Base-by-base conservation (phyloP, 371 early-diverging fungal species). In the Blyttiomyces sp. region DNA sequence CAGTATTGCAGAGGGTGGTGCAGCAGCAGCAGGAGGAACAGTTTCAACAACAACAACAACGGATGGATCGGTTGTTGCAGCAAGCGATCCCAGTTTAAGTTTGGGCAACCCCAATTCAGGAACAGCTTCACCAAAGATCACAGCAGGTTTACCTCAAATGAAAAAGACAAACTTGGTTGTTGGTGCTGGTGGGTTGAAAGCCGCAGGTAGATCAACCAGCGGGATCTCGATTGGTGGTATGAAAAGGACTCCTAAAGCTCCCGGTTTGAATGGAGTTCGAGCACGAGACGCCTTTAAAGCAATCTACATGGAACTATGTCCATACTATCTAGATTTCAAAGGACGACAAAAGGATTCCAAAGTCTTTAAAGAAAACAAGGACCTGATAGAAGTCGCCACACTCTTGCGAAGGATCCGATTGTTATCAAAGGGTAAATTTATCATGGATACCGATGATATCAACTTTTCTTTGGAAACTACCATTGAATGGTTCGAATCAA, bases 401-500 rank as follows among this genome's bases (percentile, higher is more conserved):
- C 75, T 87, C 52, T 70, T 90, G 53, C 81, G 80, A 30, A 68
- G 81, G 30, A 63, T 92, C 50, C 61, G 73, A 17, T 79, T 83
- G 0, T 83, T 73, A 30, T 59, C 57, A 3, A 55, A 55, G 7
- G 66, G 68, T 4, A 68, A 70, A 32, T 70, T 74, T 51, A 66
- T 77, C 17, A 44, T 42, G 21, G 58, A 72, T 54, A 44, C 26
- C 26, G 73, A 74, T 39, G 74, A 77, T 35, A 63, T 73, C 64
- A 64, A 70, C 45, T 68, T 79, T 62, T 73, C 81, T 16, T 72
- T 89, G 1, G 74, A 84, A 24, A 86, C 87, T 2, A 79, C 86
- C 21, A 84, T 86, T 49, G 86, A 88, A 63, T 88, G 88, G 66
- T 90, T 89, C 75, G 92, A 90, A 69, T 85, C 84, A 32, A 81